Evolutionary conservation across 2,329 filamentous ascomycete species (phyloP), one percentile per base, ranked within the genome.

Genomic region (Scedosporium apiospermum): DNA sequence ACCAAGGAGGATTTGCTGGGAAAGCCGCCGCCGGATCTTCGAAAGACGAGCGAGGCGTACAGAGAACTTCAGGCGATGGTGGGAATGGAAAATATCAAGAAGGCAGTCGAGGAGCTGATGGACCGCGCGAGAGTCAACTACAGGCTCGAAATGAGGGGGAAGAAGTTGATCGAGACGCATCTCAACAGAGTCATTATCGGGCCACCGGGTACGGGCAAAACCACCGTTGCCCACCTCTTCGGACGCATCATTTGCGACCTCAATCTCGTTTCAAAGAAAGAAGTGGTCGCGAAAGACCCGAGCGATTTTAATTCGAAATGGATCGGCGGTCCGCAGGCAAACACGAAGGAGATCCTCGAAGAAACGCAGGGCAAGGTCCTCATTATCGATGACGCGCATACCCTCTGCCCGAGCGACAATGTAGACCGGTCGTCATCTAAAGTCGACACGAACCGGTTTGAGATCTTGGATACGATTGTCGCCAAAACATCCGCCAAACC

Each of bases 351-450:
- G 0, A 91, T 93, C 6, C 76, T 93, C 0, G 83, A 82, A 0
- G 75, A 84, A 0, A 85, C 87, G 0, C 66, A 81, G 0, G 90
- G 90, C 0, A 93, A 93, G 66, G 88, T 93, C 0, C 78, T 93
- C 0, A 83, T 93, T 10, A 91, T 93, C 3, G 90, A 93, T 65
- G 90, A 95, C 69, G 89, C 89, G 0, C 93, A 93, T 66, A 84
- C 85, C 41, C 77, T 93, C 0, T 82, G 78, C 57, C 23, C 59
- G 3, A 21, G 30, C 4, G 58, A 60, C 18, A 18, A 30, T 72
- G 76, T 83, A 21, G 83, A 76, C 0, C 70, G 78, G 26, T 87
- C 79, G 44, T 41, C 61, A 70, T 71, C 0, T 9, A 46, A 38
- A 9, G 21, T n/a, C 4, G 75, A 76, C 14, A 70, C 73, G 0